Conservation (phyloP, 1,284 basidiomycete genomes). For the Neotropicomus parvogracilis region DNA sequence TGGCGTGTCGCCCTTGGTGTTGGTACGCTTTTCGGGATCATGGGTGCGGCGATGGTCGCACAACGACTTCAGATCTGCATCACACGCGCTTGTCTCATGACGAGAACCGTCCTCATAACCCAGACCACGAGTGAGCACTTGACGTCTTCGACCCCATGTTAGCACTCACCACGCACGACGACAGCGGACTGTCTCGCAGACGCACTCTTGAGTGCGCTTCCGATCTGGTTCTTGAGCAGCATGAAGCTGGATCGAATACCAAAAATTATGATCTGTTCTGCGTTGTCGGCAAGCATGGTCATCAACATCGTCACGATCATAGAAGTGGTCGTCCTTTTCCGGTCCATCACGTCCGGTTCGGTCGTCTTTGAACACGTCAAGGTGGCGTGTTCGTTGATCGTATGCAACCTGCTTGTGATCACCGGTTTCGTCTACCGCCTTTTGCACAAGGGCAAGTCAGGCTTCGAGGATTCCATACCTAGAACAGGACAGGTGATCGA, state of each 20-base stretch:
- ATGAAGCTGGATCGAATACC: conserved; percentile 13
- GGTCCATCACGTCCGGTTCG: conserved; percentile 9
- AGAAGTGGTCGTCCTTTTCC: conserved; percentile 8
- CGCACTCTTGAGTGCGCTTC: conserved; percentile 16
- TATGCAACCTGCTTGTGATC: conserved; percentile 31
- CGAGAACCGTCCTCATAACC: conserved; percentile 2
- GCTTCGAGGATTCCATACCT: background rate
- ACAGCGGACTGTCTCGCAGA: background rate
- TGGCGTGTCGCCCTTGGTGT: conserved; percentile 7
- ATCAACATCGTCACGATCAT: conserved; percentile 21
- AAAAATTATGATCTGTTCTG: conserved; percentile 15
- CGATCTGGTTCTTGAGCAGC: conserved; percentile 15
- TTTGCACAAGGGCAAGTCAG: conserved; percentile 1
- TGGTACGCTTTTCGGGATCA: conserved; percentile 18
- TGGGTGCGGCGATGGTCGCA: conserved; percentile 10
- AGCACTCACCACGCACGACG: conserved; percentile 2
- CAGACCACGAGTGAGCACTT: conserved; percentile 21
- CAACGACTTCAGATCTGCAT: conserved; percentile 18
- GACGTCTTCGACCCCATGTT: background rate
- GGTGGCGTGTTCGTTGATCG: conserved; percentile 25
- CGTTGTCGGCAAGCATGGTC: conserved; percentile 26
- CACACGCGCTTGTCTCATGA: conserved; percentile 13
- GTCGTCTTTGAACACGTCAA: conserved; percentile 27
- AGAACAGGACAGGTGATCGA: background rate
- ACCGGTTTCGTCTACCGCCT: conserved; percentile 24